A percentile compares a stretch with the other conserved stretches of the same genome.
Evolutionary conservation across 768 basidiomycete species (phyloP).

Genomic region (Serendipita indica): DNA sequence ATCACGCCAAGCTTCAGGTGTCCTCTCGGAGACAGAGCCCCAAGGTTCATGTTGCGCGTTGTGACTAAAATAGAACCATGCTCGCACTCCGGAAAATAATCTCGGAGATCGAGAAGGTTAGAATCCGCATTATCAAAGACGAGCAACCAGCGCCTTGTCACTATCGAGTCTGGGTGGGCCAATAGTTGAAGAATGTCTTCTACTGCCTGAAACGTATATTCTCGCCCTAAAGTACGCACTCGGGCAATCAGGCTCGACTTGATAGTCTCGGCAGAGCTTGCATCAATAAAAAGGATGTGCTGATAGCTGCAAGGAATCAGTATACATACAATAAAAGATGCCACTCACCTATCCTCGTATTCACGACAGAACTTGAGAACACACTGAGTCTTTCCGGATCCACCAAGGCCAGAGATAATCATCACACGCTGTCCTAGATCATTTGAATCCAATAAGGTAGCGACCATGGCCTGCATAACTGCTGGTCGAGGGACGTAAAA

Average conservation of each 20-base stretch:
- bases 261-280: background rate
- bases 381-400: background rate
- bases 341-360: background rate
- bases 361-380: background rate
- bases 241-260: background rate
- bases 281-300: constrained; percentile 4
- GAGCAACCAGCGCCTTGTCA: background rate
- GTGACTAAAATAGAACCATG: constrained; percentile 1
- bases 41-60: background rate
- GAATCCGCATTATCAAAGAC: constrained; percentile 1
- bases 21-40: background rate
- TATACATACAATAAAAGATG: background rate
- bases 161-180: background rate
- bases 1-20: background rate
- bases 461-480: background rate
- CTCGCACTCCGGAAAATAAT: background rate
- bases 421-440: background rate
- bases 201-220: too few relatives aligned
- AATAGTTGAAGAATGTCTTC: background rate
- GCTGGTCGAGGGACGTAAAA: background rate
- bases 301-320: background rate
- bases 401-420: background rate
- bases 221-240: background rate
- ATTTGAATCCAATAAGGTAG: background rate
- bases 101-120: background rate